These are phyloP conservation scores for Gypsophila paniculata DNA, from an alignment of 179 eudicot genomes.

Conservation along the genomic window DNA sequence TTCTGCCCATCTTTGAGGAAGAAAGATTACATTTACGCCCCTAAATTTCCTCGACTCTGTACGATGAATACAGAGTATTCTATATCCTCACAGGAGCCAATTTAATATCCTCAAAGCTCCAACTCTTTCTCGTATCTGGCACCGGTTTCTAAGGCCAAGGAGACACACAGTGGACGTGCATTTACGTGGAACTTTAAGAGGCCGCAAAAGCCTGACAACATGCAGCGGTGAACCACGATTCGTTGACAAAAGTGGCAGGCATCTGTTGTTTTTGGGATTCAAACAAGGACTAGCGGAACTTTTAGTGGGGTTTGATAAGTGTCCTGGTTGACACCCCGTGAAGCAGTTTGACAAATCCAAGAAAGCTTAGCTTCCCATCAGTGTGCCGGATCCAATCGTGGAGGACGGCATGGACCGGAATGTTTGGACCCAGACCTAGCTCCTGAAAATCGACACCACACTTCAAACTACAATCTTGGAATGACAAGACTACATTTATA, in stretches of 20 bases:
- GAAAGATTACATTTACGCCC: constrained; percentile 19
- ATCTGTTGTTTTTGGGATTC: constrained; percentile 9
- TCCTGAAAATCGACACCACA: constrained; percentile 44
- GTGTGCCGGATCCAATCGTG: constrained; percentile 86
- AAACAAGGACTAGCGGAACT: background rate
- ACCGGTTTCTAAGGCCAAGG: constrained; percentile 8
- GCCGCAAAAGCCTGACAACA: constrained; percentile 1
- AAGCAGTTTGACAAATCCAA: constrained; percentile 71
- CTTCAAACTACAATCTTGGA: background rate
- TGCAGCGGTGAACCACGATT: constrained; percentile 4
- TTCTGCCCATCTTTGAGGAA: constrained; percentile 16
- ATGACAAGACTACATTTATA: background rate
- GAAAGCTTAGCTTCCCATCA: constrained; percentile 86
- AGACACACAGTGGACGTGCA: background rate
- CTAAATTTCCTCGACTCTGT: constrained; percentile 5
- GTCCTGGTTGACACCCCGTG: constrained; percentile 62
- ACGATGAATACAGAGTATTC: background rate
- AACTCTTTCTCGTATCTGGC: background rate
- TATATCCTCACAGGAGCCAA: constrained; percentile 10
- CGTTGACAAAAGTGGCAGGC: constrained; percentile 17
- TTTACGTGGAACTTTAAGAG: constrained; percentile 13
- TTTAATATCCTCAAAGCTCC: constrained; percentile 3
- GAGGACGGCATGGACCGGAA: constrained; percentile 87
- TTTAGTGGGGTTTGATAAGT: constrained; percentile 48
- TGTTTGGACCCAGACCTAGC: constrained; percentile 75